phyloP scores from a whole-genome alignment of 2,329 filamentous ascomycete genomes.

The Fusarium graminum region DNA sequence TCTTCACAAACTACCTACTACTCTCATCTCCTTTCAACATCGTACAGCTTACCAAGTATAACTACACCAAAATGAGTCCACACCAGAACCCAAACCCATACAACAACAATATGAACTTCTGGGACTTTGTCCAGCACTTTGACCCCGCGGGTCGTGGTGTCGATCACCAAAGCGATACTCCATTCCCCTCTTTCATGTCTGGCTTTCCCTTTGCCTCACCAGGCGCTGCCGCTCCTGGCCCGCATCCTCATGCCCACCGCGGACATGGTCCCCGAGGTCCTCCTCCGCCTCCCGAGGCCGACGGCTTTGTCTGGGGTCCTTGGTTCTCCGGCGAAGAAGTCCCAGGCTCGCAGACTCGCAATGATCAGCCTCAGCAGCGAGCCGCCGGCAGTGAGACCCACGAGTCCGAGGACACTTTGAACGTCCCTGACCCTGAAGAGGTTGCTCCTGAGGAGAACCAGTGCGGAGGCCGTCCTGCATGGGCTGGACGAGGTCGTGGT shows the following conservation, averaged over 20 bases:
- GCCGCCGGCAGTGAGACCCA: slow-evolving; percentile 51
- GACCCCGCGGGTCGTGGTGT: slow-evolving; percentile 56
- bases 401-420: slow-evolving; percentile 53
- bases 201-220: slow-evolving; percentile 54
- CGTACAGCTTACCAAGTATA: slow-evolving; percentile 3
- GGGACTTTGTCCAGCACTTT: slow-evolving; percentile 55
- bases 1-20: slow-evolving; percentile 15
- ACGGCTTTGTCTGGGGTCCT: slow-evolving; percentile 46
- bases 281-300: slow-evolving; percentile 43
- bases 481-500: slow-evolving; percentile 43
- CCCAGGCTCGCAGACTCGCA: slow-evolving; percentile 36
- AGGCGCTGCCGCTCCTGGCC: slow-evolving; percentile 18
- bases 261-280: slow-evolving; percentile 32
- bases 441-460: slow-evolving; percentile 52
- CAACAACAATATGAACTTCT: slow-evolving; percentile 46
- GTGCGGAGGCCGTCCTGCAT: slow-evolving; percentile 38
- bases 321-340: slow-evolving; percentile 46
- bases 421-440: slow-evolving; percentile 52
- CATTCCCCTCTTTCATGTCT: slow-evolving; percentile 45
- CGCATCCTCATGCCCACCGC: slow-evolving; percentile 28
- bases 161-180: slow-evolving; percentile 53
- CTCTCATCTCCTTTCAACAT: slow-evolving; percentile 4
- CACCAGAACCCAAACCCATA: slow-evolving; percentile 43
- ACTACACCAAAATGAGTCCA: slow-evolving; percentile 41
- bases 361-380: slow-evolving; percentile 42